Conservation (phyloP, 2,329 filamentous ascomycete species). For the Pyrenochaeta sp. region DNA sequence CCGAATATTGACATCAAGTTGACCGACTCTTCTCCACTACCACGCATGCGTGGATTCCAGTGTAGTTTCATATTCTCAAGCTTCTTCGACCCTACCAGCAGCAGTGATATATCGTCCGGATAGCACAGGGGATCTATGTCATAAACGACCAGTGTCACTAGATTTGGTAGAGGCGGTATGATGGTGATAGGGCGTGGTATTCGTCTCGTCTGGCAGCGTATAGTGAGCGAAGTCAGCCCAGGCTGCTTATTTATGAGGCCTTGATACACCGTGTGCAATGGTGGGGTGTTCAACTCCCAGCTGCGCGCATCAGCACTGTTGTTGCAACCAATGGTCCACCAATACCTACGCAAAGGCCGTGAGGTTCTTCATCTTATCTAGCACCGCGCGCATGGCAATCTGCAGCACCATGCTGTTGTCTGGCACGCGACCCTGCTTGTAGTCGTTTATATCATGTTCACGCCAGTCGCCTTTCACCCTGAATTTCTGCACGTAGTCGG, state of each 20-base stretch:
- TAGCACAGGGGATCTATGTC: constrained; percentile 72
- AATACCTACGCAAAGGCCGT: constrained; percentile 59
- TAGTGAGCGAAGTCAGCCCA: constrained; percentile 61
- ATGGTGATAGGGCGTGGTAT: constrained; percentile 65
- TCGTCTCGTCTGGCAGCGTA: constrained; percentile 65
- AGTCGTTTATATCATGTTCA: constrained; percentile 65
- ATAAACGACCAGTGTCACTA: constrained; percentile 62
- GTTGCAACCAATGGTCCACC: background rate
- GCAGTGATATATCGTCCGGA: constrained; percentile 67
- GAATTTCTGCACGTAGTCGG: constrained; percentile 62
- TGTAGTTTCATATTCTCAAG: constrained; percentile 65
- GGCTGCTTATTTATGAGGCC: constrained; percentile 59
- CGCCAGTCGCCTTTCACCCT: constrained; percentile 65
- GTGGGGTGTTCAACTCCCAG: constrained; percentile 70
- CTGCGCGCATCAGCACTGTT: constrained; percentile 42
- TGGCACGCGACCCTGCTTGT: constrained; percentile 67
- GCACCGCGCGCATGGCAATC: constrained; percentile 65
- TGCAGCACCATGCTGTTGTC: constrained; percentile 71
- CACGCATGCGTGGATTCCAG: constrained; percentile 69
- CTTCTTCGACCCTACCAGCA: constrained; percentile 63
- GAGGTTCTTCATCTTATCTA: constrained; percentile 67
- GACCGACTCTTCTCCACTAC: constrained; percentile 65
- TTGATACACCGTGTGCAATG: constrained; percentile 66
- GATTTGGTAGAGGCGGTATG: constrained; percentile 65
- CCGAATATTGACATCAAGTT: constrained; percentile 65